A percentile compares a stretch with the other conserved stretches of the same genome.
Evolutionary conservation across 2,329 filamentous ascomycete species (phyloP).

Genomic region (Stromatinia cepivora): DNA sequence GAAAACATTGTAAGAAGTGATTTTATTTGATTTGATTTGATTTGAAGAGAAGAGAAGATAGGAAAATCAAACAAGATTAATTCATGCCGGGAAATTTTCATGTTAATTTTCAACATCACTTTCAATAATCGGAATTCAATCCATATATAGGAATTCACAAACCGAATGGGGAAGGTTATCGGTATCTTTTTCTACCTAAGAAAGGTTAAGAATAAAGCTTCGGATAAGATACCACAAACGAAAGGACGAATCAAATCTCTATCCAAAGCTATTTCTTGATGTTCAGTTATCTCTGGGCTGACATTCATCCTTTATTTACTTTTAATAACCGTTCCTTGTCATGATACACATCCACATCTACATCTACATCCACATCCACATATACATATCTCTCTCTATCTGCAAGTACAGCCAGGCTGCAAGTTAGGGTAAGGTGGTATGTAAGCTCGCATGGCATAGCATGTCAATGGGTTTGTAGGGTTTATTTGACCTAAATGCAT

Average conservation of each 20-base stretch:
- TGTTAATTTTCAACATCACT: background rate
- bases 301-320: background rate
- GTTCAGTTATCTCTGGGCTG: background rate
- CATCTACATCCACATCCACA: background rate
- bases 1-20: background rate
- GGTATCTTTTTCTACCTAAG: background rate
- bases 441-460: slow-evolving; percentile 11
- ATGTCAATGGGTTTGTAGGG: background rate
- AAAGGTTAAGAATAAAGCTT: background rate
- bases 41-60: background rate
- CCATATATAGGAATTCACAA: background rate
- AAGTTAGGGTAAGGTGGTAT: background rate
- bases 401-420: background rate
- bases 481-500: background rate
- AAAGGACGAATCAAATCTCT: background rate
- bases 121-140: background rate
- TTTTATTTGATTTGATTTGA: background rate
- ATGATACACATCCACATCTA: background rate
- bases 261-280: background rate
- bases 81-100: background rate
- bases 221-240: background rate
- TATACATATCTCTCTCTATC: background rate
- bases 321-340: slow-evolving; percentile 12
- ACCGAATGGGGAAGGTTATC: background rate
- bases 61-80: background rate